Base-by-base conservation (phyloP, 345 rosid species). In the Eucalyptus pauciflora region DNA sequence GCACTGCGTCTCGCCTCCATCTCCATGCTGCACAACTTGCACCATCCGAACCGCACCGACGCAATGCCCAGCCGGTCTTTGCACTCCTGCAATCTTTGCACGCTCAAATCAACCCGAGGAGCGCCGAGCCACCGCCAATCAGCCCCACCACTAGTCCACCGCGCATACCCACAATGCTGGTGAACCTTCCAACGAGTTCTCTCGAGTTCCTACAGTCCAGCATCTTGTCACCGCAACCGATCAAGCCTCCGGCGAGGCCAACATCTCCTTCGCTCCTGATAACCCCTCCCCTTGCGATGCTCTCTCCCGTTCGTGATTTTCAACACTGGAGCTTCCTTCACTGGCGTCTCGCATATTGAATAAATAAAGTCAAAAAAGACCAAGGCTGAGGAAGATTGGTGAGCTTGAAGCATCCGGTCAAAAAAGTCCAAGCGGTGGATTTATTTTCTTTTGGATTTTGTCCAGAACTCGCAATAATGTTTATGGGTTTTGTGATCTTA, bases 221-320 rank as follows among this genome's bases (percentile, higher is more conserved):
- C 52, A 50, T 50, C 52, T 50, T 50, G 52, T 15, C 0, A 50
- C 18, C 0, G 18, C 3, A 0, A 1, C 52, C 3, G 1, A 1
- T 50, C 3, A 54, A 54, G 58, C 58, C 10, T 54, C 58, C 0
- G 4, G 10, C 0, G 25, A 20, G 2, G 58, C 24, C 0, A 25
- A 1, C 24, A 15, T 18, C 58, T 54, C 58, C 24, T 25, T 54
- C 25, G 1, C 0, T 54, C 58, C 58, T 1, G 25, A 54, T 54
- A n/a, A n/a, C n/a, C n/a, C n/a, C n/a, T n/a, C n/a, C n/a, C n/a
- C n/a, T n/a, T n/a, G n/a, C n/a, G n/a, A n/a, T n/a, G n/a, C n/a
- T n/a, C n/a, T n/a, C n/a, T n/a, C n/a, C n/a, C n/a, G n/a, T n/a
- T n/a, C n/a, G n/a, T n/a, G n/a, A n/a, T n/a, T n/a, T n/a, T n/a